Evolutionary conservation across 208 protist genomes (phyloP).

Genomic region (Zelonia costaricensis): DNA sequence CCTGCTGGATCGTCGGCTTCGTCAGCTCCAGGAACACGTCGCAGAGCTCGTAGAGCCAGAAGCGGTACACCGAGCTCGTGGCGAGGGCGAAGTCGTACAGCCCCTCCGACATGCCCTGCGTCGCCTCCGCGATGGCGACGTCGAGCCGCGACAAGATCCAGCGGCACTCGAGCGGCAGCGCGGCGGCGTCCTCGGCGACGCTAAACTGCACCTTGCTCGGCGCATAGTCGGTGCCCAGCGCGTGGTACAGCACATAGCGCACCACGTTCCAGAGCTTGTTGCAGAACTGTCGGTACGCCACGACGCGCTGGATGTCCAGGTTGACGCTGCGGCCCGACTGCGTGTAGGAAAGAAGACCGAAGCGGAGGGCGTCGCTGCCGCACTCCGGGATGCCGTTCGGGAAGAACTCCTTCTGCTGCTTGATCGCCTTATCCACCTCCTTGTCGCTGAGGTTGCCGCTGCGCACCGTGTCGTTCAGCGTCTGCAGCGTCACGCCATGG

Average conservation of each 20-base stretch:
- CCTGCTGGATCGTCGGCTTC: conserved; percentile 91
- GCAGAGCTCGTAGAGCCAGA: conserved; percentile 99
- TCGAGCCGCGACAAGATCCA: conserved; percentile 97
- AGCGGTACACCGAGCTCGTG: conserved; percentile 94
- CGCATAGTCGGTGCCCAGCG: conserved; percentile 78
- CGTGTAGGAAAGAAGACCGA: conserved; percentile 98
- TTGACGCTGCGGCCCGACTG: conserved; percentile 96
- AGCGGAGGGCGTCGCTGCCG: conserved; percentile 99
- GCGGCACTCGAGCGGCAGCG: conserved; percentile 88
- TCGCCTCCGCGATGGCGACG: conserved; percentile 69
- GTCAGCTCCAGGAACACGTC: conserved; percentile 97
- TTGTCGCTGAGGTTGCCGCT: conserved; percentile 94
- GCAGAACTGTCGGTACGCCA: conserved; percentile 98
- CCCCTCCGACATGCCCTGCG: conserved; percentile 67
- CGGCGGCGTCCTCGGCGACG: conserved; percentile 29
- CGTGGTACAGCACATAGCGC: conserved; percentile 95
- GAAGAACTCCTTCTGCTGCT: conserved; percentile 94
- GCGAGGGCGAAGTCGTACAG: conserved; percentile 93
- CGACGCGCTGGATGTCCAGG: conserved; percentile 97
- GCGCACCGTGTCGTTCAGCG: conserved; percentile 92
- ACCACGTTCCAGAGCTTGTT: conserved; percentile 99
- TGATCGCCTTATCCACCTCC: conserved; percentile 91
- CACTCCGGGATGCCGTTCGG: conserved; percentile 97
- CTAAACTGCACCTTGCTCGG: conserved; percentile 55
- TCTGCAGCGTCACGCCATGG: conserved; percentile 95